Conservation (phyloP, 139 green algal genomes). For the Limnomonas spitsbergensis region DNA sequence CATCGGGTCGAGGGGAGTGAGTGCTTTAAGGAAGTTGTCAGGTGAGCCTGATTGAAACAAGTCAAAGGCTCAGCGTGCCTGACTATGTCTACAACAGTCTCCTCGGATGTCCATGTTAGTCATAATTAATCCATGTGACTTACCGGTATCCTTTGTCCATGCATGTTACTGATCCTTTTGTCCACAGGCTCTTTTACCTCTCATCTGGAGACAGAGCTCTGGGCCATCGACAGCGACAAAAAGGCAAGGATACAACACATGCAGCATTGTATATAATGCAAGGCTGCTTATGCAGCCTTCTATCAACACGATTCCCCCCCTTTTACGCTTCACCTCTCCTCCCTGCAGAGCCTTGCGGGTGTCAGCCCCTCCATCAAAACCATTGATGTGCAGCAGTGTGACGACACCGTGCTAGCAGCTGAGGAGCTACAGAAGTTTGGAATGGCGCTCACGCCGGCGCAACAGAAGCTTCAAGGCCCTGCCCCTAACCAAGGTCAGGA, state of each 20-base stretch:
- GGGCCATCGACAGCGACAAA: constrained; percentile 49
- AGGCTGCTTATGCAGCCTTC: too few relatives aligned
- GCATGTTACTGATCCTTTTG: not conserved
- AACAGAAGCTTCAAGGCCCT: not conserved
- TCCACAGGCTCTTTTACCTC: constrained; percentile 9
- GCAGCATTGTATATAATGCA: not conserved
- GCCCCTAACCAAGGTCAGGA: not conserved
- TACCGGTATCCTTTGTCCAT: not conserved
- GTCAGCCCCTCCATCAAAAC: not conserved
- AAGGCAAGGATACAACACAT: constrained; percentile 39
- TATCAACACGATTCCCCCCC: too few relatives aligned
- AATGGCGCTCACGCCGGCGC: not conserved
- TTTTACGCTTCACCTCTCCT: too few relatives aligned
- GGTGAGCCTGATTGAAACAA: too few relatives aligned
- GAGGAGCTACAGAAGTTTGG: constrained; percentile 5
- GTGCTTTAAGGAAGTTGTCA: constrained; percentile 53
- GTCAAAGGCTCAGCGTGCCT: too few relatives aligned
- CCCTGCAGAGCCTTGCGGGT: constrained; percentile 9
- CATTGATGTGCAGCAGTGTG: constrained; percentile 24
- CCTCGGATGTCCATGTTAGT: not conserved
- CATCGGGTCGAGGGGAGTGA: constrained; percentile 58
- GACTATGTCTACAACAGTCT: not conserved
- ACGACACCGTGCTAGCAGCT: constrained; percentile 21
- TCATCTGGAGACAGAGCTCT: constrained; percentile 27
- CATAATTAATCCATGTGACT: not conserved